Evolutionary conservation across 2,329 filamentous ascomycete genomes (phyloP).

Genomic region (Penicillium digitatum): DNA sequence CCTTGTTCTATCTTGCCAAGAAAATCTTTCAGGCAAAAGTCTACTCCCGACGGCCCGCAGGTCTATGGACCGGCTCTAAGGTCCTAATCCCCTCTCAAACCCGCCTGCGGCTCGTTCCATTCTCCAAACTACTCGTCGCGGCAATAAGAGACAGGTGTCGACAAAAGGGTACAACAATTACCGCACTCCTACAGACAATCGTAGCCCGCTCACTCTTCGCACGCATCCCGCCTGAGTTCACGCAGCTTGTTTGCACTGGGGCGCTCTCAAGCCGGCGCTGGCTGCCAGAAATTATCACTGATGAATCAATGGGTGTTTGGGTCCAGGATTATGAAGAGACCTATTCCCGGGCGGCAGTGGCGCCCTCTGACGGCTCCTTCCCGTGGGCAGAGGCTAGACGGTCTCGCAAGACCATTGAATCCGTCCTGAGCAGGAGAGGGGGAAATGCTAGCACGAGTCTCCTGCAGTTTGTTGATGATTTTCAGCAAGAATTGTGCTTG

Average conservation of each 20-base stretch:
- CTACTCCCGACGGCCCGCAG: slow-evolving; percentile 26
- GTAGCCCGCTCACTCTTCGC: slow-evolving; percentile 39
- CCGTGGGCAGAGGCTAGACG: slow-evolving; percentile 35
- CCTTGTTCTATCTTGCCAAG: slow-evolving; percentile 34
- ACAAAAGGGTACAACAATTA: slow-evolving; percentile 40
- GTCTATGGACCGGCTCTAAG: slow-evolving; percentile 37
- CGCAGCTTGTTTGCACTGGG: slow-evolving; percentile 30
- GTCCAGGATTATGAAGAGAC: slow-evolving; percentile 35
- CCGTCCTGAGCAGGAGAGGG: slow-evolving; percentile 25
- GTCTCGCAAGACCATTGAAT: slow-evolving; percentile 30
- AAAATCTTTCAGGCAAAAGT: slow-evolving; percentile 35
- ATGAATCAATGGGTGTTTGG: slow-evolving; percentile 39
- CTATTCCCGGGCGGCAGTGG: slow-evolving; percentile 24
- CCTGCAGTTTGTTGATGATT: slow-evolving; percentile 41
- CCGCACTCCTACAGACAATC: slow-evolving; percentile 39
- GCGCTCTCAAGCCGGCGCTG: slow-evolving; percentile 41
- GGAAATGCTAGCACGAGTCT: slow-evolving; percentile 37
- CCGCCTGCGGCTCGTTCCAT: slow-evolving; percentile 29
- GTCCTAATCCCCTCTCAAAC: slow-evolving; percentile 24
- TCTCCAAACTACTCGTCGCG: slow-evolving; percentile 31
- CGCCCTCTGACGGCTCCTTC: slow-evolving; percentile 14
- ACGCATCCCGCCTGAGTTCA: slow-evolving; percentile 29
- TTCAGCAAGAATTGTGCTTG: slow-evolving; percentile 35
- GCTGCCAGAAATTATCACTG: slow-evolving; percentile 33
- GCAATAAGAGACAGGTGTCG: slow-evolving; percentile 35